These are phyloP conservation scores for Fusarium caatingaense DNA, from an alignment of 2,329 filamentous ascomycete species.

Conservation along the genomic window DNA sequence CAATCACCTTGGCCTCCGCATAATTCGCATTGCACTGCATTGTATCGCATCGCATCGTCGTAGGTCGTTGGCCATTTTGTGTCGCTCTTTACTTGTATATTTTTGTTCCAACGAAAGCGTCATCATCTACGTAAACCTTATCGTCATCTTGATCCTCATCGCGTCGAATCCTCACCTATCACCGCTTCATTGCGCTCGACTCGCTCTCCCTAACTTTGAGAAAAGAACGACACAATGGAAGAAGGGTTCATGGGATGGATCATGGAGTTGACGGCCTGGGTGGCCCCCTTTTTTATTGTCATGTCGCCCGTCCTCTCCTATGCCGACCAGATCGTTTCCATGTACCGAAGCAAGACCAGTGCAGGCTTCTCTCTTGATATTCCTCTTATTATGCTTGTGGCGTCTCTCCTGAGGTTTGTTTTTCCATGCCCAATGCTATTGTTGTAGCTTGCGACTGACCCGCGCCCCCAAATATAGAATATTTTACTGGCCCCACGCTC, in stretches of 20 bases:
- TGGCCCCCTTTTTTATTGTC: slow-evolving; percentile 72
- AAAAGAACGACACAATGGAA: slow-evolving; percentile 17
- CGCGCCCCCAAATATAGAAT: slow-evolving; percentile 58
- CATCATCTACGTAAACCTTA: slow-evolving; percentile 9
- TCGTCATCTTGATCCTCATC: slow-evolving; percentile 8
- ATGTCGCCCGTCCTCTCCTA: slow-evolving; percentile 73
- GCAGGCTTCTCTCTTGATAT: slow-evolving; percentile 78
- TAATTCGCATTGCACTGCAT: not conserved
- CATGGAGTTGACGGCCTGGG: slow-evolving; percentile 58
- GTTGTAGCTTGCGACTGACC: slow-evolving; percentile 32
- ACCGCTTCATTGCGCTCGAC: not conserved
- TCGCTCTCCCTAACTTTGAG: not conserved
- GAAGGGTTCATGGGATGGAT: slow-evolving; percentile 39
- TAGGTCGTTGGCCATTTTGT: not conserved
- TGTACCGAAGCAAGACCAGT: slow-evolving; percentile 72
- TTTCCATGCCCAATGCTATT: not conserved
- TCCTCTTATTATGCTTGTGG: slow-evolving; percentile 77
- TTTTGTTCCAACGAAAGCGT: slow-evolving; percentile 15
- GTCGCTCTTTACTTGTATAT: not conserved
- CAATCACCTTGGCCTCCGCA: not conserved
- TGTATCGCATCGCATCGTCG: not conserved
- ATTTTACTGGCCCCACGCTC: slow-evolving; percentile 76
- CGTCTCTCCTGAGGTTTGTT: slow-evolving; percentile 71
- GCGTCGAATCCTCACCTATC: slow-evolving; percentile 7
- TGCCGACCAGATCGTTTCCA: slow-evolving; percentile 72